phyloP scores from a whole-genome alignment of 1,284 basidiomycete genomes.

The Porodaedalea pini region DNA sequence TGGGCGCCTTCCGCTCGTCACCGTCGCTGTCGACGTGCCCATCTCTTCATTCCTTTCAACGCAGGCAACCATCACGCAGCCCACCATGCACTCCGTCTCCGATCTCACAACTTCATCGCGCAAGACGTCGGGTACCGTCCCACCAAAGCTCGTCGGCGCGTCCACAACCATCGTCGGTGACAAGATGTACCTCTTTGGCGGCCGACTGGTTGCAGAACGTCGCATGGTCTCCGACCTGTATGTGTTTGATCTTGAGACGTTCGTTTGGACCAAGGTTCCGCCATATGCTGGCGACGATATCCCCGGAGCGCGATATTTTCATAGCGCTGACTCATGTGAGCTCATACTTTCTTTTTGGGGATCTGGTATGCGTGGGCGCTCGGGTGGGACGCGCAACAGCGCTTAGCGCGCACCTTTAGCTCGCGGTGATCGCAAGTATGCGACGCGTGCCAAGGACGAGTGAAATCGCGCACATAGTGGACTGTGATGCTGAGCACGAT shows the following conservation, averaged over 20 bases:
- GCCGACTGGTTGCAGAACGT: slow-evolving; percentile 80
- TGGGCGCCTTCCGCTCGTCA: not conserved
- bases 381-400: not conserved
- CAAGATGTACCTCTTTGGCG: slow-evolving; percentile 86
- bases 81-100: slow-evolving; percentile 71
- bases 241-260: slow-evolving; percentile 76
- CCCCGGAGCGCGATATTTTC: slow-evolving; percentile 83
- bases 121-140: slow-evolving; percentile 81
- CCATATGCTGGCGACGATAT: slow-evolving; percentile 63
- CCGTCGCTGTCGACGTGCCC: not conserved
- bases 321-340: slow-evolving; percentile 85
- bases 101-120: slow-evolving; percentile 85
- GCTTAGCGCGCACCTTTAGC: slow-evolving; percentile 1
- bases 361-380: not conserved
- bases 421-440: not conserved
- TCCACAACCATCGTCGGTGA: slow-evolving; percentile 82
- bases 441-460: not conserved
- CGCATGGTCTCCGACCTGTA: slow-evolving; percentile 88
- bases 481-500: not conserved
- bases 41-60: not conserved
- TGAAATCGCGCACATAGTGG: not conserved
- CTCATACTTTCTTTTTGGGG: slow-evolving; percentile 22
- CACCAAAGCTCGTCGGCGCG: slow-evolving; percentile 79
- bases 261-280: slow-evolving; percentile 70
- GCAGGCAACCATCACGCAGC: too few relatives aligned